Evolutionary conservation across 2,329 filamentous ascomycete genomes (phyloP).

Genomic region (Xylariales sp.): DNA sequence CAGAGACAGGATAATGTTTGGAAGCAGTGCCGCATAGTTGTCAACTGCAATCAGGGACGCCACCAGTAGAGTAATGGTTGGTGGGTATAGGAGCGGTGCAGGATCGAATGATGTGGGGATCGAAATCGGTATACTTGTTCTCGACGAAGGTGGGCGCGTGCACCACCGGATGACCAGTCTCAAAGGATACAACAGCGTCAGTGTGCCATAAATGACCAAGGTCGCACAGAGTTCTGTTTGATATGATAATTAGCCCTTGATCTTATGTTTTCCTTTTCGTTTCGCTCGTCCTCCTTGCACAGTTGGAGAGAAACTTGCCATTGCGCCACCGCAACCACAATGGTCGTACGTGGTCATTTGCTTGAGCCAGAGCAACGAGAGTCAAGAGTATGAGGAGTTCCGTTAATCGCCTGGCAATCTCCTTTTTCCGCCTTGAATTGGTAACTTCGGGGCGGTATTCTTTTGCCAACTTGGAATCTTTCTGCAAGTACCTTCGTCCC

Average conservation of each 20-base stretch:
- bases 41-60: constrained; percentile 67
- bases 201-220: constrained; percentile 25
- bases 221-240: constrained; percentile 40
- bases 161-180: constrained; percentile 44
- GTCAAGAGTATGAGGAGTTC: constrained; percentile 48
- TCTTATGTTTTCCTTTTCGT: too few relatives aligned
- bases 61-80: constrained; percentile 70
- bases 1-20: constrained; percentile 78
- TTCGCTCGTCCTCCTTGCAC: too few relatives aligned
- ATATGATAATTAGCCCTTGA: too few relatives aligned
- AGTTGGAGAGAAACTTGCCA: constrained; percentile 39
- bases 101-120: constrained; percentile 83
- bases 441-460: constrained; percentile 24
- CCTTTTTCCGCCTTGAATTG: constrained; percentile 39
- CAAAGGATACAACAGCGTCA: constrained; percentile 55
- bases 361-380: constrained; percentile 43
- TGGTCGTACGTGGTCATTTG: constrained; percentile 41
- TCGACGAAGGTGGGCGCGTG: constrained; percentile 30
- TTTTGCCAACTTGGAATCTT: constrained; percentile 15
- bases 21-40: constrained; percentile 59
- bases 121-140: constrained; percentile 37
- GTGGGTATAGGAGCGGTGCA: constrained; percentile 84
- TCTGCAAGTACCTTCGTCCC: constrained; percentile 17
- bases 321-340: constrained; percentile 41
- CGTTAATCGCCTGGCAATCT: constrained; percentile 46